Conservation (phyloP, 2,329 filamentous ascomycete species). For the Orbilia blumenaviensis region DNA sequence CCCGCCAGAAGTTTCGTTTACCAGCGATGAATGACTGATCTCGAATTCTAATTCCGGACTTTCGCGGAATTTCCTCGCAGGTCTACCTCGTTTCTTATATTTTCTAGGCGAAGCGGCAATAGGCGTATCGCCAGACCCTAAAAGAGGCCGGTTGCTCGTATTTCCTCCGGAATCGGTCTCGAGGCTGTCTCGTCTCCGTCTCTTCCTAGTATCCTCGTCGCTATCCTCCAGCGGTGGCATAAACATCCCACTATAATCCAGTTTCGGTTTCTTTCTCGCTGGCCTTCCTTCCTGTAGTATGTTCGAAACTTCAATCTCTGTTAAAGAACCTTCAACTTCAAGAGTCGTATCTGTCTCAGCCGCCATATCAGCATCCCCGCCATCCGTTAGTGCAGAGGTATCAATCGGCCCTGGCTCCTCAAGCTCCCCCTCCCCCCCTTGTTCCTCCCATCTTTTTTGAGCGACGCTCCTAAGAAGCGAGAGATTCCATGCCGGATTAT, state of each 20-base stretch:
- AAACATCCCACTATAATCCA: slow-evolving; percentile 28
- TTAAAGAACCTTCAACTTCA: background rate
- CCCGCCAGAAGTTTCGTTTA: background rate
- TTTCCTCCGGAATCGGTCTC: background rate
- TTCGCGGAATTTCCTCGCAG: background rate
- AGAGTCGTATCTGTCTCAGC: background rate
- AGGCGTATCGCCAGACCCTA: background rate
- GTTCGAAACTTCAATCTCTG: background rate
- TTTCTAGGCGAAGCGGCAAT: background rate
- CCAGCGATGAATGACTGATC: background rate
- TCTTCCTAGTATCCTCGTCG: background rate
- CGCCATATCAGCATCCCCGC: background rate
- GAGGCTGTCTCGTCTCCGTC: background rate
- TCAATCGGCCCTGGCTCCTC: slow-evolving; percentile 8
- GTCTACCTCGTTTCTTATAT: slow-evolving; percentile 43
- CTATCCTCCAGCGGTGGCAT: background rate
- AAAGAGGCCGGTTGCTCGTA: background rate
- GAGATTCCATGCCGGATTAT: slow-evolving; percentile 34
- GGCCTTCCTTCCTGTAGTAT: slow-evolving; percentile 8
- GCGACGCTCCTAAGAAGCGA: slow-evolving; percentile 20
- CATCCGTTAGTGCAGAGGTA: background rate
- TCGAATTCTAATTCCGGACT: background rate
- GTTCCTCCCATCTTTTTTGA: slow-evolving; percentile 12
- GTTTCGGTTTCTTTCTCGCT: slow-evolving; percentile 23
- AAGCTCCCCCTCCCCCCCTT: slow-evolving; percentile 7